Base-by-base conservation (phyloP, 2,329 filamentous ascomycete species). In the Clarireedia monteithiana region DNA sequence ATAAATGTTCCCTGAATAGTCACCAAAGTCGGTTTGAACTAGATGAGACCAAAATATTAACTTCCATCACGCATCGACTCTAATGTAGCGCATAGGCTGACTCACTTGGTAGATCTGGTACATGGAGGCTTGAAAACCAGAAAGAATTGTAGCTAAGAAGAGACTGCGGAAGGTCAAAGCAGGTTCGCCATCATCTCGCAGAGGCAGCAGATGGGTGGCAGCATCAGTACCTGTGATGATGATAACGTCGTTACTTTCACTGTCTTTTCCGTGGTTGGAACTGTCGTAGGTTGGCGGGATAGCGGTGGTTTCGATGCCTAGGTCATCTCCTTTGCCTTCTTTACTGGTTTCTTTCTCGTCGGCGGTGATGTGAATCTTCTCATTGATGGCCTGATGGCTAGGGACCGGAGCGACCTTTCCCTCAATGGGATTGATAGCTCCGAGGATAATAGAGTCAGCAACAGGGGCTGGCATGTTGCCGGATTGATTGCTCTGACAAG, bases 101-200 rank as follows among this genome's bases (percentile, higher is more conserved):
- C 71, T 65, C 56, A 80, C 78, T 14, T 64, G 66, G 60, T 82
- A 82, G 47, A 82, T 81, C 63, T 81, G 77, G 50, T 69, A 72
- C 75, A 82, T 79, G 45, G 77, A 74, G 24, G 78, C 75, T 59
- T 81, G 77, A 61, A 82, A 82, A 10, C 72, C 74, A 0, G 78
- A 72, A 4, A 82, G 71, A 2, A 65, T 60, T 0, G 76, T 76
- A 2, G 77, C 76, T 48, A 83, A 59, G 39, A 82, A 62, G 5
- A 83, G 57, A 50, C 76, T 74, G 40, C 80, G 76, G 57, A 82
- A 78, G 0, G 78, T 82, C 60, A 83, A 62, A 2, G 77, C 69
- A 1, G 67, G 66, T 27, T 82, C 76, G n/a, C 67, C 64, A 54
- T 83, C 80, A 60, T 83, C 80, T 4, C 80, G 72, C 53, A 81